Conservation (phyloP, 306 rosid genomes). For the Boehmeria nivea region DNA sequence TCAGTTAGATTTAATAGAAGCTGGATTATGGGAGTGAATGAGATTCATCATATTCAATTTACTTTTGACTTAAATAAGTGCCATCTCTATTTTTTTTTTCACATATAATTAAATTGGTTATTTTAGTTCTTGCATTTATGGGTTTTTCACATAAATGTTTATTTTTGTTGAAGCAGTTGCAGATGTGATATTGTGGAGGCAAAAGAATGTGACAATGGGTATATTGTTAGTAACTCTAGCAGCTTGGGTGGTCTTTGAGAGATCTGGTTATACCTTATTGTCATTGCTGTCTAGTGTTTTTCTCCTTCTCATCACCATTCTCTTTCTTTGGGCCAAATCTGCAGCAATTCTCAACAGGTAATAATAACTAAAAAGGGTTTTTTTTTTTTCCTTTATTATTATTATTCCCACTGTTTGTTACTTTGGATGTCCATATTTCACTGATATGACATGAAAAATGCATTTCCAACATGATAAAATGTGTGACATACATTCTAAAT, state of each 20-base stretch:
- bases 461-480: too few relatives aligned
- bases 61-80: too few relatives aligned
- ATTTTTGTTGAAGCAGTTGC: slow-evolving; percentile 51
- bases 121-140: not conserved
- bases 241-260: slow-evolving; percentile 87
- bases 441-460: too few relatives aligned
- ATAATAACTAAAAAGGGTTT: not conserved
- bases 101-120: not conserved
- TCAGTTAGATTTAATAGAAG: too few relatives aligned
- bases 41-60: too few relatives aligned
- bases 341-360: slow-evolving; percentile 95
- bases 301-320: slow-evolving; percentile 75
- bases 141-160: not conserved
- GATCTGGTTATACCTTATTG: slow-evolving; percentile 84
- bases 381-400: too few relatives aligned
- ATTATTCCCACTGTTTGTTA: too few relatives aligned
- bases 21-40: too few relatives aligned
- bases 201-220: slow-evolving; percentile 58
- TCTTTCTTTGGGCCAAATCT: slow-evolving; percentile 95
- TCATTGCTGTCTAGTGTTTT: slow-evolving; percentile 84
- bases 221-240: slow-evolving; percentile 56
- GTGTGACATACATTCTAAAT: too few relatives aligned
- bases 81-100: not conserved
- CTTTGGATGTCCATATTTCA: too few relatives aligned
- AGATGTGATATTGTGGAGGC: slow-evolving; percentile 86